Evolutionary conservation across 2,329 filamentous ascomycete genomes (phyloP).

Genomic region (Neopestalotiopsis sp.): DNA sequence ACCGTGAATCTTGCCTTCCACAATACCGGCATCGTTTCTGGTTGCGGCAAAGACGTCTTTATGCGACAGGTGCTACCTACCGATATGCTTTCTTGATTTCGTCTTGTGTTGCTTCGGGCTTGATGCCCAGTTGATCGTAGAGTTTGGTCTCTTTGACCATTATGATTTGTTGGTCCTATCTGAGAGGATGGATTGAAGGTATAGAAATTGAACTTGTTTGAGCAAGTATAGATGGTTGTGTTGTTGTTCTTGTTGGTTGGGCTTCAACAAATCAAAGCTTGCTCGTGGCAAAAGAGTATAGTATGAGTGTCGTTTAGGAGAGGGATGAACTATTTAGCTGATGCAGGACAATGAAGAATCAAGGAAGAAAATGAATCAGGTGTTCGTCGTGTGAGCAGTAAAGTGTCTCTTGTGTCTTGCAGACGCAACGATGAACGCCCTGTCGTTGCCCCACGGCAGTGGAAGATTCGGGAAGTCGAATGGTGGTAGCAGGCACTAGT

Average conservation of each 20-base stretch:
- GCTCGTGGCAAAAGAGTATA: neutral
- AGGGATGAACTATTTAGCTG: slow-evolving; percentile 1
- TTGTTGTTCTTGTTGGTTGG: neutral
- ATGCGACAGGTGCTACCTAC: slow-evolving; percentile 52
- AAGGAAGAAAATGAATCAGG: slow-evolving; percentile 4
- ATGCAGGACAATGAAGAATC: neutral
- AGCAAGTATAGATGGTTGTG: neutral
- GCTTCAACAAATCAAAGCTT: neutral
- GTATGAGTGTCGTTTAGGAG: neutral
- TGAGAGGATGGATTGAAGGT: neutral
- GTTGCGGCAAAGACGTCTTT: neutral
- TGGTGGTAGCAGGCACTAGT: neutral
- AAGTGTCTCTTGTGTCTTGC: neutral
- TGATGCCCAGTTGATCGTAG: slow-evolving; percentile 84
- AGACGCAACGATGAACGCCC: neutral
- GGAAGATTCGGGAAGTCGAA: slow-evolving; percentile 24
- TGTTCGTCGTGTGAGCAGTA: neutral
- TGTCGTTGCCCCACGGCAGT: slow-evolving; percentile 17
- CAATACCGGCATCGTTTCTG: neutral
- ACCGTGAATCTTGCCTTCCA: slow-evolving; percentile 4
- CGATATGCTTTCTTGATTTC: slow-evolving; percentile 97
- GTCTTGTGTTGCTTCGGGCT: slow-evolving; percentile 82
- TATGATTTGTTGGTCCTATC: slow-evolving; percentile 36
- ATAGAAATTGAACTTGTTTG: neutral
- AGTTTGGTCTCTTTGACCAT: slow-evolving; percentile 98